Evolutionary conservation across 1,284 basidiomycete species (phyloP).

Genomic region (Fomitopsis betulina): DNA sequence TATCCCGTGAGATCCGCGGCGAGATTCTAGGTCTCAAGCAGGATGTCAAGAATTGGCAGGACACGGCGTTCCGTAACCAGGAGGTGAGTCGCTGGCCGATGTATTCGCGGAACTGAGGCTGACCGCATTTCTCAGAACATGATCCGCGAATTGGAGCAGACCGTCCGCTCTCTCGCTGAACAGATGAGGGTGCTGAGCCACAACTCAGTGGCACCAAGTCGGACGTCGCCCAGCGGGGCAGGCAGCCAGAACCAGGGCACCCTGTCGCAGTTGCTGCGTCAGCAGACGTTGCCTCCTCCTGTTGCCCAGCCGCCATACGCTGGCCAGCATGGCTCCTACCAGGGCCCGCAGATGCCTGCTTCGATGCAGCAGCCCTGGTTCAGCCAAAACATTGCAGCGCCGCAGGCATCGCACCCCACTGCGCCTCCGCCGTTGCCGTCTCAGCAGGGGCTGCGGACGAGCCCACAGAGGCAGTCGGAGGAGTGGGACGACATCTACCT

Average conservation of each 20-base stretch:
- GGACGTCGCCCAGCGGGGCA: conserved; percentile 36
- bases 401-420: conserved; percentile 71
- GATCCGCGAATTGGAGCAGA: conserved; percentile 75
- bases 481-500: conserved; percentile 83
- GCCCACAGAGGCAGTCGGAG: conserved; percentile 56
- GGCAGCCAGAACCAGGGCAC: conserved; percentile 15
- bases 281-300: conserved; percentile 18
- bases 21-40: conserved; percentile 74
- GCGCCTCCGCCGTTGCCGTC: conserved; percentile 60
- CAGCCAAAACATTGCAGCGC: conserved; percentile 53
- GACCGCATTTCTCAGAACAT: conserved; percentile 40
- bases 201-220: conserved; percentile 39
- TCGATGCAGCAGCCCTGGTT: conserved; percentile 56
- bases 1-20: conserved; percentile 64
- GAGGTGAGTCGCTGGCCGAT: conserved; percentile 47
- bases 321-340: conserved; percentile 19
- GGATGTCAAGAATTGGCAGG: conserved; percentile 74
- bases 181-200: conserved; percentile 74
- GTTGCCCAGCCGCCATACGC: conserved; percentile 18
- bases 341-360: conserved; percentile 24
- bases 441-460: conserved; percentile 30
- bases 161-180: conserved; percentile 64
- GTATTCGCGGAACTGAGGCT: background rate
- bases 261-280: conserved; percentile 22
- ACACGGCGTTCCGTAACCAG: conserved; percentile 66